Percentiles rank a stretch among this genome's conserved stretches.
These are phyloP conservation scores for Epichloe gansuensis DNA, from an alignment of 2,329 filamentous ascomycete genomes.

Conservation along the genomic window DNA sequence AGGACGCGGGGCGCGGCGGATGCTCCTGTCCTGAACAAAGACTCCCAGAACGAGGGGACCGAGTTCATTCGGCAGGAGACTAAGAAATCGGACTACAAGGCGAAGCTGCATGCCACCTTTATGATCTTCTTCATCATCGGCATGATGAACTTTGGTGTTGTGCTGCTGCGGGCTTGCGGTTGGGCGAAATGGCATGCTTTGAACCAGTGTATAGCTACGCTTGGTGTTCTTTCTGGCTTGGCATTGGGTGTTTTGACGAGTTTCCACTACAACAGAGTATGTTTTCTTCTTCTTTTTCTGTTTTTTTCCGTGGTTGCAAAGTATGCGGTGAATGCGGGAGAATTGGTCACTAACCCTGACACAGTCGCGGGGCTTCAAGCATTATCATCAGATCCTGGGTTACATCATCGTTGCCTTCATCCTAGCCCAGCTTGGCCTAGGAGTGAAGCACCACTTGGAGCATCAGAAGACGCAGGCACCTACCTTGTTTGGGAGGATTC, in stretches of 20 bases:
- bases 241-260: conserved; percentile 41
- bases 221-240: conserved; percentile 36
- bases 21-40: conserved; percentile 26
- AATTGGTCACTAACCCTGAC: background rate
- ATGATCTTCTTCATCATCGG: conserved; percentile 46
- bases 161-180: conserved; percentile 39
- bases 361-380: conserved; percentile 40
- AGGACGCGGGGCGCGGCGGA: conserved; percentile 34
- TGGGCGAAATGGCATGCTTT: conserved; percentile 42
- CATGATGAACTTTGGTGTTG: conserved; percentile 42
- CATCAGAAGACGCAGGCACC: conserved; percentile 36
- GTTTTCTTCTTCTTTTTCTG: conserved; percentile 11
- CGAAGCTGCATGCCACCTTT: conserved; percentile 32
- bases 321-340: background rate
- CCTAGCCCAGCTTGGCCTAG: conserved; percentile 40
- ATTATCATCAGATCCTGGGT: conserved; percentile 47
- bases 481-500: conserved; percentile 39
- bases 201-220: conserved; percentile 37
- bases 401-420: conserved; percentile 39
- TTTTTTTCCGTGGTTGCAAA: background rate
- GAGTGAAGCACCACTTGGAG: conserved; percentile 42
- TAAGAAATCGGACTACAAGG: conserved; percentile 25
- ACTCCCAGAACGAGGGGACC: conserved; percentile 24
- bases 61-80: conserved; percentile 18
- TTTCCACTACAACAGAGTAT: conserved; percentile 42